These are phyloP conservation scores for Colletotrichum coccodes DNA, from an alignment of 2,329 filamentous ascomycete species.

Conservation along the genomic window DNA sequence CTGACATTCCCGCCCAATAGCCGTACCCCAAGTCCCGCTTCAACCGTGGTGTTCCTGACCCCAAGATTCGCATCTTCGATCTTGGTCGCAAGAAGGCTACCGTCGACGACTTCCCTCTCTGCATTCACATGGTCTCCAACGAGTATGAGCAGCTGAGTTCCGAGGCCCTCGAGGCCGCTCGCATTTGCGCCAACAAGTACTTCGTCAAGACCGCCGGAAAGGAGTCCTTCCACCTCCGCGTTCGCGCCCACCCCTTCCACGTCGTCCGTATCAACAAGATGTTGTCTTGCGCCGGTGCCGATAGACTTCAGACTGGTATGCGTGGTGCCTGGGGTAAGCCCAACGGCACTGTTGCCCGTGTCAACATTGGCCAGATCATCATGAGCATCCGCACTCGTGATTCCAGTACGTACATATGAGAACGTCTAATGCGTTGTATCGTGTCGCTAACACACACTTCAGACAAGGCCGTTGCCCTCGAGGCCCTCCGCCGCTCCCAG, in stretches of 20 bases:
- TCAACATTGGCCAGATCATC: conserved; percentile 99
- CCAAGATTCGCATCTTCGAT: conserved; percentile 96
- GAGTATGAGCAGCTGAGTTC: conserved; percentile 99
- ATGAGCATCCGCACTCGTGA: conserved; percentile 98
- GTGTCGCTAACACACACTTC: conserved; percentile 39
- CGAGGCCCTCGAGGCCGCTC: conserved; percentile 98
- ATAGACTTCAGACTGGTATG: conserved; percentile 99
- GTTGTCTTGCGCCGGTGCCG: conserved; percentile 99
- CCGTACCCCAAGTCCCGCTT: conserved; percentile 99
- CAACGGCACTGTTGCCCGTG: conserved; percentile 98
- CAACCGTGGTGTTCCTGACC: conserved; percentile 97
- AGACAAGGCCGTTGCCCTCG: conserved; percentile 93
- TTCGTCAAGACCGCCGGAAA: conserved; percentile 78
- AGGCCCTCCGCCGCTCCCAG: conserved; percentile 98
- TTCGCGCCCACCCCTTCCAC: conserved; percentile 98
- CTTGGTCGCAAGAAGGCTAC: conserved; percentile 97
- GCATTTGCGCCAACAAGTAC: conserved; percentile 99
- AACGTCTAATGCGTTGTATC: background rate
- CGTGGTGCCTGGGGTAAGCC: conserved; percentile 99
- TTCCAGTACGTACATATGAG: conserved; percentile 69
- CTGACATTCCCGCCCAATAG: conserved; percentile 51
- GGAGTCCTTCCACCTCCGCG: conserved; percentile 79
- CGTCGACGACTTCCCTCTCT: conserved; percentile 99
- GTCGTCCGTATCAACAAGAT: conserved; percentile 99
- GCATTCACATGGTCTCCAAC: conserved; percentile 99